phyloP scores from a whole-genome alignment of 352 stramenopile species.

The Phytophthora pluvialis region DNA sequence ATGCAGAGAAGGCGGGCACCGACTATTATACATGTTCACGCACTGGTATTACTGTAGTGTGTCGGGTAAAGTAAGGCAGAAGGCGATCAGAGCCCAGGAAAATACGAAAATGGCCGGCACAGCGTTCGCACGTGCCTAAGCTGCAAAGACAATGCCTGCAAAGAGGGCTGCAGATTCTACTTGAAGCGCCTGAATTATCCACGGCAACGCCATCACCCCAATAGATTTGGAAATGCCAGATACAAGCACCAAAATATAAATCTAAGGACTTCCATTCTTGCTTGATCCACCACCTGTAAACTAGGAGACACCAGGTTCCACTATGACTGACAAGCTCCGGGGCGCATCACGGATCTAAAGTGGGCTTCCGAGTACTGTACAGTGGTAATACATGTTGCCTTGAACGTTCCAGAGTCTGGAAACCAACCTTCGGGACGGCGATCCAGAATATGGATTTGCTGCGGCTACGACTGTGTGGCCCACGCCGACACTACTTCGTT shows the following conservation, averaged over 20 bases:
- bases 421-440: neutral
- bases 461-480: neutral
- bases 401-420: too few relatives aligned
- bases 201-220: neutral
- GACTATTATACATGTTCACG: neutral
- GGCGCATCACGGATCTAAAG: neutral
- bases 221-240: neutral
- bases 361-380: too few relatives aligned
- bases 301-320: neutral
- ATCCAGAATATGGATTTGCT: neutral
- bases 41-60: neutral
- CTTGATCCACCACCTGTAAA: constrained; percentile 4
- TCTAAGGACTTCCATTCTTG: neutral
- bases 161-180: neutral
- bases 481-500: neutral
- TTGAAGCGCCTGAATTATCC: neutral
- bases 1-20: neutral
- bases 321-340: constrained; percentile 3
- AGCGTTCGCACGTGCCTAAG: constrained; percentile 7
- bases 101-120: neutral
- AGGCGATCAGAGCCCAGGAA: constrained; percentile 3
- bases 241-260: too few relatives aligned
- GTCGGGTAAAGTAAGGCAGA: constrained; percentile 4
- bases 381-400: too few relatives aligned
- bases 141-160: constrained; percentile 5